These are phyloP conservation scores for Kluyveromyces nonfermentans DNA, from an alignment of 805 yeast species.

Conservation along the genomic window DNA sequence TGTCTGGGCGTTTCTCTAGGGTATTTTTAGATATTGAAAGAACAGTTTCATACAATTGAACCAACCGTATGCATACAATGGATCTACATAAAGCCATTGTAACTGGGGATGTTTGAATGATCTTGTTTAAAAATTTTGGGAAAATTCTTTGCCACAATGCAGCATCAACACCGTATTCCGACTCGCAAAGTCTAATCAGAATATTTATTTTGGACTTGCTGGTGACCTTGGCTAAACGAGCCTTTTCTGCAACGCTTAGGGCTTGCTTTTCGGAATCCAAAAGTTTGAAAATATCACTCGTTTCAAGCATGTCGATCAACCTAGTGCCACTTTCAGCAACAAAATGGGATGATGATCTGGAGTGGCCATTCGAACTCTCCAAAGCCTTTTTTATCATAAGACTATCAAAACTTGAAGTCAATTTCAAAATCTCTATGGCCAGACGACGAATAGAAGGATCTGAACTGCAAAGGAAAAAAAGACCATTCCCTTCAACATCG, in stretches of 20 bases:
- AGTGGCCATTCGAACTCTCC: constrained; percentile 26
- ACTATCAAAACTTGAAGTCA: constrained; percentile 82
- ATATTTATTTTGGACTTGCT: constrained; percentile 51
- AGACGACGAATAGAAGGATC: constrained; percentile 64
- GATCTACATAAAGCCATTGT: constrained; percentile 91
- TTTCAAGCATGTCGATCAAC: constrained; percentile 66
- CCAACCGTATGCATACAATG: constrained; percentile 78
- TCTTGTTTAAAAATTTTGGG: constrained; percentile 60
- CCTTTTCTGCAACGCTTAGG: constrained; percentile 68
- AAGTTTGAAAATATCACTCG: constrained; percentile 55
- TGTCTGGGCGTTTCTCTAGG: constrained; percentile 24
- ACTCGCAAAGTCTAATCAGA: constrained; percentile 71
- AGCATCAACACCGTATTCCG: constrained; percentile 90
- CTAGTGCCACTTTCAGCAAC: constrained; percentile 74
- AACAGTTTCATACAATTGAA: constrained; percentile 70
- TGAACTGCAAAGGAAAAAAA: constrained; percentile 84
- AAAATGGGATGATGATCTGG: constrained; percentile 51
- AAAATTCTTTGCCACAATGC: constrained; percentile 92
- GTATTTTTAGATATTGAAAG: constrained; percentile 43
- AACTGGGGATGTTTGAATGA: constrained; percentile 78
- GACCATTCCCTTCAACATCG: constrained; percentile 92
- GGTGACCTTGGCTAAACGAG: constrained; percentile 55
- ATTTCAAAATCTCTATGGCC: constrained; percentile 64
- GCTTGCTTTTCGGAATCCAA: constrained; percentile 41
- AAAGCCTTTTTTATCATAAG: constrained; percentile 52